Conservation (phyloP, 108 stramenopile genomes). For the Cyclotella sp. region DNA sequence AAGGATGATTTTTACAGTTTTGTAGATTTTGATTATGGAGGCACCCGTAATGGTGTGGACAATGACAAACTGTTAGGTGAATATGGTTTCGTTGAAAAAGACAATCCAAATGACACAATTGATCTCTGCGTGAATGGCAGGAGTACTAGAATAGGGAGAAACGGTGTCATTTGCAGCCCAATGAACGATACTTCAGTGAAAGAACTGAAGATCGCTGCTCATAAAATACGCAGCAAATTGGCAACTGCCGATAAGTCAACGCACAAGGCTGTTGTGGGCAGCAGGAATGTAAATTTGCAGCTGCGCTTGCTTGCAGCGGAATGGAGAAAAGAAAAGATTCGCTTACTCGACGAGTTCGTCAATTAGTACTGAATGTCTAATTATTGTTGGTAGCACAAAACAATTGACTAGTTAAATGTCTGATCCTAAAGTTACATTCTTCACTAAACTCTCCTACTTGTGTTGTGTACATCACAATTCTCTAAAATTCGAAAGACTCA, state of each 20-base stretch:
- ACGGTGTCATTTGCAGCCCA: background rate
- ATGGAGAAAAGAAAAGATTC: constrained; percentile 1
- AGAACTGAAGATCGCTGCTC: background rate
- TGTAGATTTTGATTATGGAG: constrained; percentile 10
- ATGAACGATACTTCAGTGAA: background rate
- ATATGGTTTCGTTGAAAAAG: constrained; percentile 4
- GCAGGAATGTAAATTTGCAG: background rate
- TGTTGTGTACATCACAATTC: background rate
- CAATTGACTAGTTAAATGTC: too few relatives aligned
- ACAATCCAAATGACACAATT: constrained; percentile 11
- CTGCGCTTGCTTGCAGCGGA: background rate
- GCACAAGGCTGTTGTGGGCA: background rate
- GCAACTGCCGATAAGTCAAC: background rate
- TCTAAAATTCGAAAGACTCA: constrained; percentile 32
- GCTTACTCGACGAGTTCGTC: background rate
- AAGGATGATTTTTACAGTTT: background rate
- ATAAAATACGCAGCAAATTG: background rate
- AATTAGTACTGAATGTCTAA: too few relatives aligned
- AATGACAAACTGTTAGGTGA: background rate
- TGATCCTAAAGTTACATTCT: too few relatives aligned
- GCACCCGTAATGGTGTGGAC: background rate
- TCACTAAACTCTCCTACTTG: too few relatives aligned
- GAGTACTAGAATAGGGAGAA: background rate
- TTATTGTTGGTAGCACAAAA: too few relatives aligned
- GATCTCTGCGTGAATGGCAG: background rate